These are phyloP conservation scores for Saposhnikovia divaricata DNA, from an alignment of 129 eudicot species.

Conservation along the genomic window DNA sequence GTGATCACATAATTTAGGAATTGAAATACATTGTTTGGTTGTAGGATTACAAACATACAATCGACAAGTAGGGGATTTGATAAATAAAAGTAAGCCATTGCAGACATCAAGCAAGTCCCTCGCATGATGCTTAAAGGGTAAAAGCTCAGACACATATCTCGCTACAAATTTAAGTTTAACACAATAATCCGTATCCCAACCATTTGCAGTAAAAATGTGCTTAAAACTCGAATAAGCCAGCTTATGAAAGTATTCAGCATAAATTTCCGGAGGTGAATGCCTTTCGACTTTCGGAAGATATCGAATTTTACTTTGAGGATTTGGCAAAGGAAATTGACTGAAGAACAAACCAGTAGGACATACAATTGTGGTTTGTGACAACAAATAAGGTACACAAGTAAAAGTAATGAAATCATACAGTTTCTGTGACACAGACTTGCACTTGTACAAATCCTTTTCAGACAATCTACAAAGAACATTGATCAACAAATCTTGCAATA, in stretches of 20 bases:
- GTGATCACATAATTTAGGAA: background rate
- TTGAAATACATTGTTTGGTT: background rate
- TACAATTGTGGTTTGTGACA: background rate
- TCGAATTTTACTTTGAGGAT: too few relatives aligned
- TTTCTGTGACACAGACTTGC: background rate
- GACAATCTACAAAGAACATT: background rate
- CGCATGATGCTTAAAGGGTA: background rate
- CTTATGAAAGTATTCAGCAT: too few relatives aligned
- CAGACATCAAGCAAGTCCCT: background rate
- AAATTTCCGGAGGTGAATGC: too few relatives aligned
- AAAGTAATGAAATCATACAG: background rate
- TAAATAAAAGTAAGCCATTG: background rate
- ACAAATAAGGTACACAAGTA: background rate
- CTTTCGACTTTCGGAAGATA: too few relatives aligned
- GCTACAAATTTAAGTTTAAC: background rate
- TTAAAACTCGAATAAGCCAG: background rate
- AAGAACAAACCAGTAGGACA: too few relatives aligned
- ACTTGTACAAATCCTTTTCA: background rate
- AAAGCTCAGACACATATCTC: background rate
- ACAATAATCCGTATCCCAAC: background rate
- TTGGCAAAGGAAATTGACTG: too few relatives aligned
- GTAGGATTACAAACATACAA: background rate
- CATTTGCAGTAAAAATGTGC: background rate
- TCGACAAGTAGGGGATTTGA: background rate
- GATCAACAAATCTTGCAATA: background rate